phyloP scores from a whole-genome alignment of 73 alveolate species.

The Tetrahymena malaccensis region DNA sequence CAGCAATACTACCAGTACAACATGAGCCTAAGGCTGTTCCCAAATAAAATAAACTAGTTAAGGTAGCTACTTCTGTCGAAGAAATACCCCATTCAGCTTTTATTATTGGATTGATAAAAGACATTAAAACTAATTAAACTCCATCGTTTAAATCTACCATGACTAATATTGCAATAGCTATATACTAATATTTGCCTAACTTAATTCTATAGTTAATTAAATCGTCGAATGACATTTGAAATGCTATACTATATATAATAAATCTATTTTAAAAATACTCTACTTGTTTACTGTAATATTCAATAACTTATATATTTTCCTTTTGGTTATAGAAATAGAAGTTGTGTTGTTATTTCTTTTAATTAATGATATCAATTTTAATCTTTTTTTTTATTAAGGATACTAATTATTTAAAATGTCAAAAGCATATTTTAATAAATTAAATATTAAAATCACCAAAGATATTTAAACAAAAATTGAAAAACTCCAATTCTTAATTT shows the following conservation, averaged over 20 bases:
- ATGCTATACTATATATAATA: not conserved
- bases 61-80: not conserved
- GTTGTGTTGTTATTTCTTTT: not conserved
- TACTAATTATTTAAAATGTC: not conserved
- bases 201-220: not conserved
- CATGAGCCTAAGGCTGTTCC: constrained; percentile 12
- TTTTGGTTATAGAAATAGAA: not conserved
- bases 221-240: not conserved
- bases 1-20: not conserved
- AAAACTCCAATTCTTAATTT: too few species aligned
- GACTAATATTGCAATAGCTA: constrained; percentile 18
- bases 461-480: too few species aligned
- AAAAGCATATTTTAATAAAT: not conserved
- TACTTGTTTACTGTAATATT: not conserved
- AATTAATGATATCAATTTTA: not conserved
- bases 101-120: constrained; percentile 24
- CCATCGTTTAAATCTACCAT: constrained; percentile 41
- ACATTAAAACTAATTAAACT: constrained; percentile 24
- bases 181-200: constrained; percentile 14
- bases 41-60: constrained; percentile 34
- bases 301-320: not conserved
- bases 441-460: too few species aligned
- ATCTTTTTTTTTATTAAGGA: not conserved
- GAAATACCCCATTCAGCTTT: constrained; percentile 26
- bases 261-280: not conserved